These are phyloP conservation scores for Leccinum sublutescens DNA, from an alignment of 768 basidiomycete species.

Conservation along the genomic window DNA sequence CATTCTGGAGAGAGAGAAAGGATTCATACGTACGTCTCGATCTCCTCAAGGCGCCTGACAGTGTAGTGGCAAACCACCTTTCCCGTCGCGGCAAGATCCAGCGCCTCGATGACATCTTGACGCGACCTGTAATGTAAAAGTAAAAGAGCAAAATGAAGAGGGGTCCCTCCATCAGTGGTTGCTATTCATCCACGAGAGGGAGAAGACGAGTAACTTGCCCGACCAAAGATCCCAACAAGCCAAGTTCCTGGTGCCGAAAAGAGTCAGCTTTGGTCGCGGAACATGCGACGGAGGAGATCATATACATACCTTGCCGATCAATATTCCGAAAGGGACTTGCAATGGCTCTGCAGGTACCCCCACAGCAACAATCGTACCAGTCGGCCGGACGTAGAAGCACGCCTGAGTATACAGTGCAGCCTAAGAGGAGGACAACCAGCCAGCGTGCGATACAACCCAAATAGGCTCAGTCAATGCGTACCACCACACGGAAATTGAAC, in stretches of 20 bases:
- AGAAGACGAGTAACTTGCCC: conserved; percentile 13
- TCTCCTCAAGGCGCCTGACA: conserved; percentile 26
- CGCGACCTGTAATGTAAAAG: conserved; percentile 26
- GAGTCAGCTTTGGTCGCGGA: not conserved
- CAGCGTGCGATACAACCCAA: not conserved
- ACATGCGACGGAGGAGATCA: not conserved
- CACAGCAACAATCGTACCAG: conserved; percentile 41
- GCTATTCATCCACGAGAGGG: not conserved
- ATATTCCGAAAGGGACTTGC: conserved; percentile 30
- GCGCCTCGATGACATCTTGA: conserved; percentile 48
- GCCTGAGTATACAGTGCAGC: conserved; percentile 43
- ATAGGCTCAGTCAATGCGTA: not conserved
- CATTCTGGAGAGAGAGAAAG: not conserved
- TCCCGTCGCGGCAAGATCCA: conserved; percentile 42
- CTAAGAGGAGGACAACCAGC: conserved; percentile 1
- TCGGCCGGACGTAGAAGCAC: conserved; percentile 42
- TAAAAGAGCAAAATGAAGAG: not conserved
- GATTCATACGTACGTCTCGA: conserved; percentile 22
- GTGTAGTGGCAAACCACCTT: conserved; percentile 37
- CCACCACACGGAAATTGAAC: not conserved
- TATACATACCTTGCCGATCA: conserved; percentile 26
- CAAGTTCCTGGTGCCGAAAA: conserved; percentile 18
- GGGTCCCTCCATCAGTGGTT: not conserved
- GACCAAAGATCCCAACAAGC: conserved; percentile 17
- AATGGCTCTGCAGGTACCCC: conserved; percentile 37